Evolutionary conservation across 2,329 filamentous ascomycete species (phyloP), one percentile per base, ranked within the genome.

Genomic region (Trichophyton schoenleinii): DNA sequence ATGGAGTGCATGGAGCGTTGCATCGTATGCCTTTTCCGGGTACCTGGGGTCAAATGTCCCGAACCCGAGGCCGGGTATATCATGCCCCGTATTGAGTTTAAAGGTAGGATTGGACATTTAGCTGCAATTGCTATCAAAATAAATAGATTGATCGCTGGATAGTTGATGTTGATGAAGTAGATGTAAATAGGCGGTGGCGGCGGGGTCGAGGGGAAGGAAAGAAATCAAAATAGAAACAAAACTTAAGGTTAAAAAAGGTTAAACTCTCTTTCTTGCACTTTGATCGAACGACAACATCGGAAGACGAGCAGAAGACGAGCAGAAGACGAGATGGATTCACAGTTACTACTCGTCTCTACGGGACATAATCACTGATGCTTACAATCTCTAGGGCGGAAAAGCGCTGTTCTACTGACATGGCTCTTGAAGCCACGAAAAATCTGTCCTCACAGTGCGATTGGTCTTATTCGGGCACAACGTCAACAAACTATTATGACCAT

Each of bases 51-150:
- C 55, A 85, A 64, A 86, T 66, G 84, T 86, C 66, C 84, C 84
- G 67, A 87, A 86, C 28, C 84, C 84, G 36, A 86, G 74, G 57
- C 78, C 83, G 63, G 84, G 84, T 66, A 86, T 83, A 70, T 78
- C 78, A 63, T 86, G 80, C 67, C 80, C 81, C 69, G 82, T 83
- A 76, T 73, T 79, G 59, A 83, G 76, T 65, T 72, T 80, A 73
- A 78, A 82, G 53, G 75, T 77, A 34, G 15, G 15, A 5, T 49
- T 18, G 11, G 18, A 25, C 55, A 58, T 58, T 25, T 28, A 15
- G 13, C 18, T 18, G 46, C 13, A 13, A 22, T 49, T 9, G 8
- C 7, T 49, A 20, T 20, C 20, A 9, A 48, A 9, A 48, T 48
- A 20, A 25, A 6, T 2, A 20, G 18, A 7, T 13, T 11, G 9